These are phyloP conservation scores for Aspergillus steynii DNA, from an alignment of 495 filamentous ascomycete species.

Conservation along the genomic window DNA sequence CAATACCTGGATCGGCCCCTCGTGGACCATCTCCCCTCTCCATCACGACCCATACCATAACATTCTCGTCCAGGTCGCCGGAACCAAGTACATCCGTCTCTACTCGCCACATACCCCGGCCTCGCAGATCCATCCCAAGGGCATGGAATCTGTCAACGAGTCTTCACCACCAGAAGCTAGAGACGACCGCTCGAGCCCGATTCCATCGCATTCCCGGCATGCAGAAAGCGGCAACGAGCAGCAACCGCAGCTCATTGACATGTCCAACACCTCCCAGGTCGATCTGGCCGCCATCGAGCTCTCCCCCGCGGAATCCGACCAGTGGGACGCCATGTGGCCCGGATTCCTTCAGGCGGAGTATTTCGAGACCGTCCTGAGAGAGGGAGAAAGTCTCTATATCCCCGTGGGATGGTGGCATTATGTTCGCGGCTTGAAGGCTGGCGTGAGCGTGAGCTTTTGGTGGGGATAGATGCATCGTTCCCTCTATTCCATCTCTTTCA, in stretches of 20 bases:
- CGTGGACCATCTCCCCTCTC: constrained; percentile 83
- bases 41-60: constrained; percentile 97
- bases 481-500: constrained; percentile 3
- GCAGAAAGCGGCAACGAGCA: constrained; percentile 9
- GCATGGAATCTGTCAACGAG: constrained; percentile 58
- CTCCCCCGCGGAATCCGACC: constrained; percentile 45
- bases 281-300: constrained; percentile 63
- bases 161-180: constrained; percentile 18
- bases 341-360: constrained; percentile 62
- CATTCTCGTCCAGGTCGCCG: constrained; percentile 86
- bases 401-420: constrained; percentile 99
- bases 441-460: constrained; percentile 98
- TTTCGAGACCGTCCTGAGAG: constrained; percentile 74
- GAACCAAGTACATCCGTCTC: constrained; percentile 84
- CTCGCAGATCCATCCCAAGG: constrained; percentile 63
- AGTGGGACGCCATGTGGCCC: constrained; percentile 56
- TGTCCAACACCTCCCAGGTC: constrained; percentile 83
- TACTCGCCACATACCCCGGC: constrained; percentile 68
- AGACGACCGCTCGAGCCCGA: constrained; percentile 13
- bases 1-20: constrained; percentile 95
- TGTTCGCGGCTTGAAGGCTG: constrained; percentile 79
- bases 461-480: constrained; percentile 53
- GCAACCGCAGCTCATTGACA: constrained; percentile 61
- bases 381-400: constrained; percentile 87
- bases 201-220: background rate